Evolutionary conservation across 1,284 basidiomycete species (phyloP).

Genomic region (Cutaneotrichosporon sp.): DNA sequence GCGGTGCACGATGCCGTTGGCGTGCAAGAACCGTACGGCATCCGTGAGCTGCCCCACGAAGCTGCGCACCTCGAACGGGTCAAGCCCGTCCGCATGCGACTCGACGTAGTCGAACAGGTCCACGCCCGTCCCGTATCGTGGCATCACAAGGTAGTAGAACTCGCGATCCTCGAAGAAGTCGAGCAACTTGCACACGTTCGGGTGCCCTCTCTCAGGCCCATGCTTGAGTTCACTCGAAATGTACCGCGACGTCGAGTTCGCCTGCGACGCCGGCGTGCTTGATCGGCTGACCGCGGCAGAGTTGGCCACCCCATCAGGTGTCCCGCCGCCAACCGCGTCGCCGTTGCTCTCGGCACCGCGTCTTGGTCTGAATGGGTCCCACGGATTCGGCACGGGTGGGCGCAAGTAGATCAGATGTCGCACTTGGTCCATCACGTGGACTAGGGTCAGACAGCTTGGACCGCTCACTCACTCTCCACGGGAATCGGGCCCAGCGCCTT

Average conservation of each 20-base stretch:
- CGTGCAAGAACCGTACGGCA: constrained; percentile 85
- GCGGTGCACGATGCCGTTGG: constrained; percentile 91
- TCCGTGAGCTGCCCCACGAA: constrained; percentile 94
- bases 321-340: neutral
- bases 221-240: constrained; percentile 43
- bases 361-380: constrained; percentile 63
- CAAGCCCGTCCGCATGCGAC: constrained; percentile 78
- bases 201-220: constrained; percentile 47
- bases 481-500: constrained; percentile 93
- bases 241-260: constrained; percentile 36
- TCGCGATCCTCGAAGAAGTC: constrained; percentile 98
- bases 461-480: constrained; percentile 69
- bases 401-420: constrained; percentile 73
- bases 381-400: constrained; percentile 66
- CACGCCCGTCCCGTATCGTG: constrained; percentile 57
- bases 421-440: constrained; percentile 88
- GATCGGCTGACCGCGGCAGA: constrained; percentile 14
- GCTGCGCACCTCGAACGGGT: constrained; percentile 70
- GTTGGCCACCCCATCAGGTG: neutral
- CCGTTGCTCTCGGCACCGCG: neutral
- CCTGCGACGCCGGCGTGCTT: constrained; percentile 16
- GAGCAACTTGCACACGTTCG: constrained; percentile 74
- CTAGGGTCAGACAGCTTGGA: constrained; percentile 21
- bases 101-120: constrained; percentile 97
- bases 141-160: constrained; percentile 79